These are phyloP conservation scores for Microcos paniculata DNA, from an alignment of 345 rosid genomes.

Conservation along the genomic window DNA sequence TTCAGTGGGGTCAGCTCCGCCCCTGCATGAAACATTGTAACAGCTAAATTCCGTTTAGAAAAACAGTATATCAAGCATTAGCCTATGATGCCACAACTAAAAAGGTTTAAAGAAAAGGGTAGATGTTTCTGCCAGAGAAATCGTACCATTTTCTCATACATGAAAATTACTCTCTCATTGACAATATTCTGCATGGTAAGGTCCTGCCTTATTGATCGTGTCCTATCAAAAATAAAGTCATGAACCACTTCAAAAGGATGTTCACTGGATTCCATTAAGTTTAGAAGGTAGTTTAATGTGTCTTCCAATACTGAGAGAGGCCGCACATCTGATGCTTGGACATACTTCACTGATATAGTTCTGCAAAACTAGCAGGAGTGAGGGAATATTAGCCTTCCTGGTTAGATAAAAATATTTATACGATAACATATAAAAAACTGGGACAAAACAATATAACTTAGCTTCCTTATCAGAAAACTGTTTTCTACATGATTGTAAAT, in stretches of 20 bases:
- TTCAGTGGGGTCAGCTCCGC: too few relatives aligned
- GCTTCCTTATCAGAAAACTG: background rate
- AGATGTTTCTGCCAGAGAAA: slow-evolving; percentile 21
- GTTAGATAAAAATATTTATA: background rate
- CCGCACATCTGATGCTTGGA: slow-evolving; percentile 62
- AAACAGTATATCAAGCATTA: background rate
- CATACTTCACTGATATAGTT: slow-evolving; percentile 61
- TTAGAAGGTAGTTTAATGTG: slow-evolving; percentile 68
- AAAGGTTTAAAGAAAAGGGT: background rate
- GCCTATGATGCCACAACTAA: background rate
- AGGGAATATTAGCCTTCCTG: background rate
- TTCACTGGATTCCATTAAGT: slow-evolving; percentile 52
- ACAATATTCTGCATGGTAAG: slow-evolving; percentile 82
- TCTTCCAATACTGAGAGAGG: slow-evolving; percentile 73
- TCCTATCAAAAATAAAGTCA: slow-evolving; percentile 92
- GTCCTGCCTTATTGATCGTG: slow-evolving; percentile 92
- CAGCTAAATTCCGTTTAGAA: background rate
- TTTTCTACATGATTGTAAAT: slow-evolving; percentile 2
- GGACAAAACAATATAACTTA: background rate
- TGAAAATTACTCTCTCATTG: slow-evolving; percentile 53
- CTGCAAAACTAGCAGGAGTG: slow-evolving; percentile 76
- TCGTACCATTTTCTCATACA: slow-evolving; percentile 83
- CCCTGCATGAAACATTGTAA: background rate
- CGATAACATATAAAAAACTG: background rate
- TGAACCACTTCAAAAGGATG: slow-evolving; percentile 82